Base-by-base conservation (phyloP, 2,329 filamentous ascomycete genomes). In the Paracoccidioides lutzii region DNA sequence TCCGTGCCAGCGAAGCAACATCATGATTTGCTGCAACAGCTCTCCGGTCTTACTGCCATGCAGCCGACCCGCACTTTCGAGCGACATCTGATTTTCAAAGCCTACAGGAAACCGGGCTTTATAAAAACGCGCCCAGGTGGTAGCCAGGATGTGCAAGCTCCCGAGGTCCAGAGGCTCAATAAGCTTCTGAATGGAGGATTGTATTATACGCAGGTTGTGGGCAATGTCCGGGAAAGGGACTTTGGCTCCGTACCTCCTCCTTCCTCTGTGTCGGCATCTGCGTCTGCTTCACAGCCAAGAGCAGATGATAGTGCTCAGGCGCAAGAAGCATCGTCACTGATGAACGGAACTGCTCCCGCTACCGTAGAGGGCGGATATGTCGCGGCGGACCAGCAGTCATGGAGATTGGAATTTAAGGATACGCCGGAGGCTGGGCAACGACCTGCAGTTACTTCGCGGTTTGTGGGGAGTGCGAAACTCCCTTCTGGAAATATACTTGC, bases 11-110 rank as follows among this genome's bases (percentile, higher is more conserved):
- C 70, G 38, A 68, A 75, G 42, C 79, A 81, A 63, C 80, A 83
- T 71, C 72, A 78, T 64, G 80, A 81, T 67, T 74, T 83, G 15
- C 71, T 83, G 54, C 78, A 81, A 64, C 79, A 84, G 62, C 73
- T 85, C 49, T 77, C 81, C 42, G 82, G 81, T 53, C 69, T 83
- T 55, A 77, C 81, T 52, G 79, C 78, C 62, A 81, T 81, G 75
- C 81, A 82, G 64, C 81, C 82, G 42, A 73, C 74, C 62, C 71
- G 73, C 56, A 67, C 76, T 53, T 65, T 77, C 52, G 78, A 83
- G 66, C 76, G 81, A 57, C 76, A 77, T 65, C 68, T 82, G 60
- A 67, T 84, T 62, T 84, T 81, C 74, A 79, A 77, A 61, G 78
- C 80, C 56, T 69, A 70, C 61, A 72, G 75, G 62, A 73, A 77